phyloP scores from a whole-genome alignment of 192 early-diverging fungal genomes.

The Coemansia javaensis region DNA sequence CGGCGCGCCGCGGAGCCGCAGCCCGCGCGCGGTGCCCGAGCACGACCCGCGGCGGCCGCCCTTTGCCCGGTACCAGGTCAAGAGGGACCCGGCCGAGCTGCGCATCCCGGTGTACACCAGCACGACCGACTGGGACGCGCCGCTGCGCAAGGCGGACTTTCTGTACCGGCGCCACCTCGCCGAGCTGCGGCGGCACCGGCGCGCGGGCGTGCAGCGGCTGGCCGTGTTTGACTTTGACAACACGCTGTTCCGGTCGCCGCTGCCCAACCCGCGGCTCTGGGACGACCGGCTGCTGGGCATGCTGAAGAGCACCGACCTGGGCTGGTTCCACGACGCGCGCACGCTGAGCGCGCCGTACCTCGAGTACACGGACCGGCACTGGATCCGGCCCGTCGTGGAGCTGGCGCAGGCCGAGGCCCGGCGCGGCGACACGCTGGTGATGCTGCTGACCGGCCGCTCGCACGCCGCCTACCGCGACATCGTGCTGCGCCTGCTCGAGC shows the following conservation, averaged over 20 bases:
- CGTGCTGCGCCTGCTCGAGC: constrained; percentile 34
- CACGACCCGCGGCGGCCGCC: too few relatives aligned
- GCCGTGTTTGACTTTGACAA: constrained; percentile 65
- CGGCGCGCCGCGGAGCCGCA: too few relatives aligned
- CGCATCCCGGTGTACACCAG: constrained; percentile 26
- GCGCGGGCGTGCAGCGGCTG: constrained; percentile 24
- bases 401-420: constrained; percentile 9
- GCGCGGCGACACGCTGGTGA: constrained; percentile 26
- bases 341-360: constrained; percentile 51
- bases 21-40: too few relatives aligned
- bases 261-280: constrained; percentile 59
- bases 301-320: constrained; percentile 53
- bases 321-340: constrained; percentile 60
- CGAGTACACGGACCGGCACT: constrained; percentile 28
- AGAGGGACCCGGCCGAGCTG: not conserved
- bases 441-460: constrained; percentile 48
- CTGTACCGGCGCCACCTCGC: constrained; percentile 40
- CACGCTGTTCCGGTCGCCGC: constrained; percentile 60
- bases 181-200: constrained; percentile 24
- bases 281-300: constrained; percentile 51
- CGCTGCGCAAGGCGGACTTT: constrained; percentile 31
- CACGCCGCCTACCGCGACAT: constrained; percentile 41
- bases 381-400: constrained; percentile 16
- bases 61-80: not conserved
- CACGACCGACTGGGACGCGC: constrained; percentile 31